Evolutionary conservation across 2,329 filamentous ascomycete genomes (phyloP).

Genomic region (Aspergillus sp.): DNA sequence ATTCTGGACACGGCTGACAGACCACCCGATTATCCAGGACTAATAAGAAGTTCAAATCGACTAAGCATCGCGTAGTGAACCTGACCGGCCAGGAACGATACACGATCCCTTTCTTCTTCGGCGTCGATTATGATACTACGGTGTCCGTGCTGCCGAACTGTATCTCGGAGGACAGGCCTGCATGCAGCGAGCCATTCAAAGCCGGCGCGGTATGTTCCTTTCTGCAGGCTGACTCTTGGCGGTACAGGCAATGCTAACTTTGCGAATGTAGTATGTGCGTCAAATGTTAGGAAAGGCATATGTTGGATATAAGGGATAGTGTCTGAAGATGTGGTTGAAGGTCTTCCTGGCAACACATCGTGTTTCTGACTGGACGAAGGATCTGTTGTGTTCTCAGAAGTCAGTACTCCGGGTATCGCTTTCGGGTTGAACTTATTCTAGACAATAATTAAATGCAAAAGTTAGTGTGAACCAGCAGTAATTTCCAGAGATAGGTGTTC

Average conservation of each 20-base stretch:
- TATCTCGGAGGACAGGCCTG: neutral
- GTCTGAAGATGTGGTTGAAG: neutral
- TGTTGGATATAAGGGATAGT: neutral
- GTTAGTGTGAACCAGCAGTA: too few species aligned
- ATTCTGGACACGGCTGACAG: too few species aligned
- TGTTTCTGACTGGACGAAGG: neutral
- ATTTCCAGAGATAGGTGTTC: too few species aligned
- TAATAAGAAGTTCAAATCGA: slow-evolving; percentile 41
- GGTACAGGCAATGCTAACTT: neutral
- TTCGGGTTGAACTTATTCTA: neutral
- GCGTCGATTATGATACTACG: slow-evolving; percentile 38
- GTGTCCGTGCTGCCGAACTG: neutral
- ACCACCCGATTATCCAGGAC: slow-evolving; percentile 24
- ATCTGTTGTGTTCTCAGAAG: too few species aligned
- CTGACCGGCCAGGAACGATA: slow-evolving; percentile 38
- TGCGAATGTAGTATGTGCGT: neutral
- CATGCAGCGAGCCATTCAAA: neutral
- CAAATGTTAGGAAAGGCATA: neutral
- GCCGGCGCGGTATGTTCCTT: neutral
- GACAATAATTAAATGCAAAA: too few species aligned
- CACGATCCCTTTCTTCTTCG: slow-evolving; percentile 44
- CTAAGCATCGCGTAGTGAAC: slow-evolving; percentile 42
- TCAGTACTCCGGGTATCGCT: neutral
- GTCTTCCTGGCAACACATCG: neutral
- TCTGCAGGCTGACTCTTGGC: neutral